Conservation (phyloP, 1,284 basidiomycete species). For the Fomitopsis pinicola region DNA sequence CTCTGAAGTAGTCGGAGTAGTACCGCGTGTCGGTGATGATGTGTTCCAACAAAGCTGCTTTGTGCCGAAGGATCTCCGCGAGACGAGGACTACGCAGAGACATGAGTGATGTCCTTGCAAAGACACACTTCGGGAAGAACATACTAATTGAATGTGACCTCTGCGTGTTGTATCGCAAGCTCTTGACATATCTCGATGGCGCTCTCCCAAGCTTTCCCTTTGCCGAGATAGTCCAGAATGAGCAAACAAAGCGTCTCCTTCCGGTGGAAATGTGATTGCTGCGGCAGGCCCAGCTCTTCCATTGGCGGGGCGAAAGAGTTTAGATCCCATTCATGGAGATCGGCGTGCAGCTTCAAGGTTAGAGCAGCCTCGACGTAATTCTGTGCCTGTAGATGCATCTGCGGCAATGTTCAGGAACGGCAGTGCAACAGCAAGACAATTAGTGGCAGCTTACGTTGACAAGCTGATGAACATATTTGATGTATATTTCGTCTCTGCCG, state of each 20-base stretch:
- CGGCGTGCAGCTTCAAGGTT: constrained; percentile 90
- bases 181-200: constrained; percentile 94
- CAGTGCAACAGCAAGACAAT: not conserved
- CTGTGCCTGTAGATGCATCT: constrained; percentile 84
- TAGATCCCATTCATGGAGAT: constrained; percentile 88
- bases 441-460: constrained; percentile 61
- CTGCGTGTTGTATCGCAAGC: constrained; percentile 78
- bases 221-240: constrained; percentile 85
- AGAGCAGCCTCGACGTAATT: constrained; percentile 92
- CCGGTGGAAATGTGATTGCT: constrained; percentile 91
- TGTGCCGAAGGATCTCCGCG: constrained; percentile 81
- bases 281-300: constrained; percentile 83
- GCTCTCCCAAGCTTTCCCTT: constrained; percentile 95
- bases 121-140: constrained; percentile 23
- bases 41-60: constrained; percentile 79
- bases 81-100: constrained; percentile 55
- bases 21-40: constrained; percentile 81
- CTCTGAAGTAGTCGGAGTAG: constrained; percentile 90
- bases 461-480: constrained; percentile 93
- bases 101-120: constrained; percentile 2
- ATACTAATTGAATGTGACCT: constrained; percentile 88
- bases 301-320: constrained; percentile 79
- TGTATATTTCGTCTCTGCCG: constrained; percentile 85
- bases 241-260: constrained; percentile 88
- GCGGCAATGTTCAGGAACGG: not conserved